A percentile compares a stretch with the other conserved stretches of the same genome.
Evolutionary conservation across 2,329 filamentous ascomycete genomes (phyloP).

Genomic region (Trichoderma sp.): DNA sequence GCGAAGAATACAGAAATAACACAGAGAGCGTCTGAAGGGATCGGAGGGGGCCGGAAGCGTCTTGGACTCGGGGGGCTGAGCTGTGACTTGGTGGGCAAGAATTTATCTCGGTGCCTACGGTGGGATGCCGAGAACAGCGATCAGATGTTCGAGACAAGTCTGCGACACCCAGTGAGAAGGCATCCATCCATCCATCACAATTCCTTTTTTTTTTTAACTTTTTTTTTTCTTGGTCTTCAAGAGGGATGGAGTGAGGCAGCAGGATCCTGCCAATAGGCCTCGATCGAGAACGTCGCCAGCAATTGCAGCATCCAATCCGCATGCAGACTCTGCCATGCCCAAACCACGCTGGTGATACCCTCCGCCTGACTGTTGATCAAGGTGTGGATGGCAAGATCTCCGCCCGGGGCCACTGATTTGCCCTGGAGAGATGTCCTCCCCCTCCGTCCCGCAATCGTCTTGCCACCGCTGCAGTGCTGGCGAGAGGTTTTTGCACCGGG

Average conservation of each 20-base stretch:
- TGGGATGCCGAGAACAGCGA: conserved; percentile 1
- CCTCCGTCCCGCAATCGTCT: not conserved
- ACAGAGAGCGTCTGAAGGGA: not conserved
- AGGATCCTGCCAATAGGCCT: not conserved
- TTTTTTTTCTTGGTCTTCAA: not conserved
- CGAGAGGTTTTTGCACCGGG: not conserved
- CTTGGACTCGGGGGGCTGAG: not conserved
- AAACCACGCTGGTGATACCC: not conserved
- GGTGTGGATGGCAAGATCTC: conserved; percentile 8
- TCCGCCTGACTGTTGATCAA: not conserved
- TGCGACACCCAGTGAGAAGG: not conserved
- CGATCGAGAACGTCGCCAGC: conserved; percentile 8
- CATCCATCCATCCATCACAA: not conserved
- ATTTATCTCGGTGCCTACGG: conserved; percentile 9
- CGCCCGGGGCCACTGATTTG: not conserved
- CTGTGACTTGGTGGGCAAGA: not conserved
- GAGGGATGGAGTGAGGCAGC: not conserved
- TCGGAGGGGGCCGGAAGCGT: not conserved
- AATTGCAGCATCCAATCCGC: conserved; percentile 12
- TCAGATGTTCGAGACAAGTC: conserved; percentile 13
- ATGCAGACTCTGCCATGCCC: not conserved
- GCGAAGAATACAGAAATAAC: not conserved
- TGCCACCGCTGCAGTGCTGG: conserved; percentile 6
- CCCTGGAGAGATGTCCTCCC: not conserved
- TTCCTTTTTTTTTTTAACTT: not conserved